phyloP scores from a whole-genome alignment of 2,329 filamentous ascomycete genomes.

The Apiospora koreana region DNA sequence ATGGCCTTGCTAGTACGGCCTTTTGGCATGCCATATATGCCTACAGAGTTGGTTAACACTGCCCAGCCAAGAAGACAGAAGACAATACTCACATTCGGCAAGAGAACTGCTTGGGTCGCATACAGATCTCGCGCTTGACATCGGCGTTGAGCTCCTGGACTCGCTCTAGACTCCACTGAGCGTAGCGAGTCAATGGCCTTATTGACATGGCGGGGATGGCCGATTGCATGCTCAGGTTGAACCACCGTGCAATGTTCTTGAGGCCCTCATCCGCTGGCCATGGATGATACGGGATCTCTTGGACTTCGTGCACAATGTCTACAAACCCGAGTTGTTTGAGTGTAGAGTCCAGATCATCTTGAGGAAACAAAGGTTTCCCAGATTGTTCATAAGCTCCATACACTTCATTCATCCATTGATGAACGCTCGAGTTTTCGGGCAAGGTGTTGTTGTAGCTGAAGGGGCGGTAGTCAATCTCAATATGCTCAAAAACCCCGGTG shows the following conservation, averaged over 20 bases:
- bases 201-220: slow-evolving; percentile 74
- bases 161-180: slow-evolving; percentile 59
- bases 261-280: slow-evolving; percentile 68
- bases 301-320: slow-evolving; percentile 71
- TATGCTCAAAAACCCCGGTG: slow-evolving; percentile 77
- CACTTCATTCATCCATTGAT: slow-evolving; percentile 70
- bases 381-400: slow-evolving; percentile 66
- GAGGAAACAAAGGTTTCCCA: slow-evolving; percentile 65
- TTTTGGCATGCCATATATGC: slow-evolving; percentile 30
- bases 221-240: slow-evolving; percentile 75
- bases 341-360: slow-evolving; percentile 54
- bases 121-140: slow-evolving; percentile 69
- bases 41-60: slow-evolving; percentile 17
- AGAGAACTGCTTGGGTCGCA: slow-evolving; percentile 69
- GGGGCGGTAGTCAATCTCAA: slow-evolving; percentile 84
- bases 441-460: slow-evolving; percentile 69
- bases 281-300: slow-evolving; percentile 71
- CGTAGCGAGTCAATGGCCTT: slow-evolving; percentile 69
- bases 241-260: slow-evolving; percentile 76
- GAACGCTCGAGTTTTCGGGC: slow-evolving; percentile 56
- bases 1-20: slow-evolving; percentile 13
- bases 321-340: slow-evolving; percentile 75
- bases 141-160: slow-evolving; percentile 63
- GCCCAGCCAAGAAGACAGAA: neutral
- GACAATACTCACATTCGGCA: slow-evolving; percentile 69